Conservation (phyloP, 106 monocot species). For the Posidonia australis region DNA sequence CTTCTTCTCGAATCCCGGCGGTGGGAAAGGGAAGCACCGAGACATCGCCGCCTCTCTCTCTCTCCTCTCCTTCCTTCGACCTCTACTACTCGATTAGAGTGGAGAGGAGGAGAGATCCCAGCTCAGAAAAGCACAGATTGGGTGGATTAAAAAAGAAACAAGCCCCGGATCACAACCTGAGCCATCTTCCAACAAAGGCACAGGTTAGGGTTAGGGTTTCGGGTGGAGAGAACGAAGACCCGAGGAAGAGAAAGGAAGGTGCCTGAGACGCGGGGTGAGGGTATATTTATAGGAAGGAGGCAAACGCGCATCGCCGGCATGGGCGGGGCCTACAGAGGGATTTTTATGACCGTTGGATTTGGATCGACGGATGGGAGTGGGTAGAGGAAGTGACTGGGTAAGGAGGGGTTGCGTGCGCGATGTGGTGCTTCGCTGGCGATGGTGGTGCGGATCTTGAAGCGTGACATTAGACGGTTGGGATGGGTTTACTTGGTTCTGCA, state of each 20-base stretch:
- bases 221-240: neutral
- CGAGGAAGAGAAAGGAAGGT: neutral
- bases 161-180: too few relatives aligned
- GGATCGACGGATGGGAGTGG: neutral
- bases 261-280: neutral
- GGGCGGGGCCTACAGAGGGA: neutral
- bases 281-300: neutral
- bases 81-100: neutral
- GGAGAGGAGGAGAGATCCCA: neutral
- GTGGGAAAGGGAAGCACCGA: constrained; percentile 8
- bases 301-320: neutral
- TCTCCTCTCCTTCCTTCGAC: neutral
- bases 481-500: too few relatives aligned
- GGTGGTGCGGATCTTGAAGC: too few relatives aligned
- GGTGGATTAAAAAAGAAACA: too few relatives aligned
- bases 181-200: too few relatives aligned
- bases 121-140: neutral
- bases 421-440: too few relatives aligned
- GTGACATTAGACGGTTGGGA: too few relatives aligned
- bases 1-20: neutral
- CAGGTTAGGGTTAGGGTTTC: neutral
- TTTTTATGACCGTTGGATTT: neutral
- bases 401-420: too few relatives aligned
- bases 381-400: too few relatives aligned
- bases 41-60: constrained; percentile 2